Base-by-base conservation (phyloP, 352 stramenopile genomes). In the Pythium diclinum region DNA sequence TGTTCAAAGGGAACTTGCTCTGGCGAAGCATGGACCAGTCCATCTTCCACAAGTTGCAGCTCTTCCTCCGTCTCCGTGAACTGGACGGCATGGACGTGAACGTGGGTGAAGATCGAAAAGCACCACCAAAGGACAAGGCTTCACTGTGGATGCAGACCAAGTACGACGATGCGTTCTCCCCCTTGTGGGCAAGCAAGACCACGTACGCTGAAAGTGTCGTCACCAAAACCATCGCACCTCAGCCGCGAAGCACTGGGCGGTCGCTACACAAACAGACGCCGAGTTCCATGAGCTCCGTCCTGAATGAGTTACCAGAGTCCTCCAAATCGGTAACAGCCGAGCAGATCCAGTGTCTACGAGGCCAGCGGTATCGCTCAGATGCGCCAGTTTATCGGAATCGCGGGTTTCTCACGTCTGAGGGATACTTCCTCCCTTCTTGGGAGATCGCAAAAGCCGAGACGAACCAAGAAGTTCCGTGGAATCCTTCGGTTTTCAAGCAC, bases 101-200 rank as follows among this genome's bases (percentile, higher is more conserved):
- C 13, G 6, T n/a, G 4, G 14, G 8, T 25, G 33, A 38, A 0
- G 8, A 11, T 3, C 36, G 19, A 19, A n/a, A 17, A 7, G 7
- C 17, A 5, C 21, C 14, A 13, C 30, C 34, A 25, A 10, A 23
- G 3, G 25, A 19, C n/a, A 4, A 53, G 38, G 11, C 4, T 30
- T 49, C 56, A 9, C 25, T 85, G 14, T 90, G 81, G 81, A 85
- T 86, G 78, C 3, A 17, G 14, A 56, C 65, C 17, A 73, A 74
- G 21, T 90, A 88, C 55, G 70, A 81, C 6, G 71, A 90, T 48
- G 84, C 81, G 1, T 90, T 88, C 59, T 71, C 73, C 21, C 77
- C 81, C 23, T 42, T 90, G 36, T 90, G 79, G 79, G 83, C 77
- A 9, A 90, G 81, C 63, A 85, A 85, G 47, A 68, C 75, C 17